Conservation (phyloP, 208 protist species). For the Acanthamoeba culbertsoni region DNA sequence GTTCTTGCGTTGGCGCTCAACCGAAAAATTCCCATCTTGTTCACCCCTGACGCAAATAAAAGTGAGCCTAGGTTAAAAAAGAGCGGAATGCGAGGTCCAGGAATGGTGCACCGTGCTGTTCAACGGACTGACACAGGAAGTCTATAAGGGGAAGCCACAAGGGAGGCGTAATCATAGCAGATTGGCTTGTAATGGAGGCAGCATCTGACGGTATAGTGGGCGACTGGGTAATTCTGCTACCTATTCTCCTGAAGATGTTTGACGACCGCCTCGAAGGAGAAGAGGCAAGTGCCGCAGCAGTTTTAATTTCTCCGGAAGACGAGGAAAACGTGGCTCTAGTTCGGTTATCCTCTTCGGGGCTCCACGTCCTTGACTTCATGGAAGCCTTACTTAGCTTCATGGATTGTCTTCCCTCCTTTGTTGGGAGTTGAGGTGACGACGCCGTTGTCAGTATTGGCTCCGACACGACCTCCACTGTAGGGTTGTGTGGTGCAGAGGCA, state of each 20-base stretch:
- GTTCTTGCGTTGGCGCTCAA: background rate
- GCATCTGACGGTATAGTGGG: too few relatives aligned
- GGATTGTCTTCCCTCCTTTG: background rate
- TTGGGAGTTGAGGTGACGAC: background rate
- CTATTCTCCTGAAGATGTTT: background rate
- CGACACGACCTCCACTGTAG: background rate
- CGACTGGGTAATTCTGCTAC: too few relatives aligned
- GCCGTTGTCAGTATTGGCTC: background rate
- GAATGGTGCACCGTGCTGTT: background rate
- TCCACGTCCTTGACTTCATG: background rate
- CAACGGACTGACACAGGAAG: background rate
- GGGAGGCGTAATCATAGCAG: background rate
- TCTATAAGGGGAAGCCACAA: background rate
- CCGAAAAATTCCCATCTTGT: conserved; percentile 11
- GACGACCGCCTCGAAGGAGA: background rate
- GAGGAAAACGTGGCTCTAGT: background rate
- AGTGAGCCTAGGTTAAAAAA: background rate
- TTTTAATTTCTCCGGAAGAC: background rate
- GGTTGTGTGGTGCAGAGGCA: background rate
- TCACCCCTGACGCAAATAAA: background rate
- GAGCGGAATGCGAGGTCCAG: background rate
- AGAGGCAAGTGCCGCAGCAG: background rate
- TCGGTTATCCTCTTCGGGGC: background rate
- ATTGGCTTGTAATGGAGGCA: background rate
- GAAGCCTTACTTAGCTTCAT: background rate